Base-by-base conservation (phyloP, 1,284 basidiomycete genomes). In the Ustilago vetiveriae region DNA sequence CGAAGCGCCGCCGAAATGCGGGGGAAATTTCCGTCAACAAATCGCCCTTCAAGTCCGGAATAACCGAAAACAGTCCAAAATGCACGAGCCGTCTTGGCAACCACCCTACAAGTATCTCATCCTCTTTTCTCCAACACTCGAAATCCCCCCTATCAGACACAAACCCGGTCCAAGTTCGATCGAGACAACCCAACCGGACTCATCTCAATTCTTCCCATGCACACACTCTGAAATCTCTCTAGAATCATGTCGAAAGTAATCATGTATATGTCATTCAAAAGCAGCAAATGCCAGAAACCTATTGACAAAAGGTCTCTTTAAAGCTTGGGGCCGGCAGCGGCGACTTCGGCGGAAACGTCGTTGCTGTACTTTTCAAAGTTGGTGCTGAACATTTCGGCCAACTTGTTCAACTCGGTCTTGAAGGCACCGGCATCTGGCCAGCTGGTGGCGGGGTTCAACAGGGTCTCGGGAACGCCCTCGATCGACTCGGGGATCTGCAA, bases 321-420 rank as follows among this genome's bases (percentile, higher is more conserved):
- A 17, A 47, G 48, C 55, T 51, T 67, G 35, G 79, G 79, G 37
- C 79, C 79, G 37, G 79, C 79, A 24, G 64, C 49, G 36, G 73
- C 66, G 35, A 81, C 79, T 33, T 75, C 75, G 36, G 66, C 58
- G 13, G 58, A 58, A 39, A 81, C 79, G 53, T 81, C 75, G 56
- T 68, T 64, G 46, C 66, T 73, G 59, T 79, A 80, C 74, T 79
- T 80, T 48, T 65, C 65, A 52, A 81, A 81, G 54, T 78, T 79
- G 52, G 74, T 76, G 43, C n/a, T 65, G 70, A 81, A 81, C 79
- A 80, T 80, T 33, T 75, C 77, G 35, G 75, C 75, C n/a, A 81
- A 67, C 66, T 80, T 80, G 67, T 79, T 76, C 49, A 81, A 41
- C 65, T 81, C 78, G 36, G 45, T 37, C 44, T 71, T 60, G 67